Conservation (phyloP, 805 yeast species). For the Kazachstania viticola region DNA sequence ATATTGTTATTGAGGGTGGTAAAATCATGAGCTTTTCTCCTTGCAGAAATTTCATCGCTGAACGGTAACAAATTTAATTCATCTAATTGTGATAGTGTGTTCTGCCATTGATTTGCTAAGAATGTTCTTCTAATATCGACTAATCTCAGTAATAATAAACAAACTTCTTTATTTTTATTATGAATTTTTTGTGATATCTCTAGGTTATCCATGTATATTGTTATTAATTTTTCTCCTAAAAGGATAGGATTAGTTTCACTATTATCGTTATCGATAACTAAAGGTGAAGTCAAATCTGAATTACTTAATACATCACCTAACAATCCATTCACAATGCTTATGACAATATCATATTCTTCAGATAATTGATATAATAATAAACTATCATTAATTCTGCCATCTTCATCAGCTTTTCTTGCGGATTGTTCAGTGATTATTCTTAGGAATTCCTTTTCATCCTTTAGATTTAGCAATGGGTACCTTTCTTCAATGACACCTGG, state of each 20-base stretch:
- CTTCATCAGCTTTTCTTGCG: conserved; percentile 80
- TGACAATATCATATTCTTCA: conserved; percentile 76
- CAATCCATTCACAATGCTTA: conserved; percentile 58
- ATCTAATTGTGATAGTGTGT: conserved; percentile 43
- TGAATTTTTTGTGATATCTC: conserved; percentile 47
- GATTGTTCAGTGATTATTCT: conserved; percentile 70
- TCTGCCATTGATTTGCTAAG: conserved; percentile 46
- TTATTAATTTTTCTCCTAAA: conserved; percentile 27
- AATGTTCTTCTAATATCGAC: conserved; percentile 55
- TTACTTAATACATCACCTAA: conserved; percentile 68
- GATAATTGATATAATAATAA: conserved; percentile 76
- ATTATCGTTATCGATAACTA: conserved; percentile 29
- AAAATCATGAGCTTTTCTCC: conserved; percentile 61
- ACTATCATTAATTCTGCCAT: conserved; percentile 80
- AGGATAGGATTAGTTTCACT: conserved; percentile 33
- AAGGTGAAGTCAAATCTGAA: conserved; percentile 54
- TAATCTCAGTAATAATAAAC: conserved; percentile 50
- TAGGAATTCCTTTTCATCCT: conserved; percentile 50
- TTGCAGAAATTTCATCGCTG: conserved; percentile 43
- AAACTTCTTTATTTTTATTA: conserved; percentile 48
- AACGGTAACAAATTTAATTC: conserved; percentile 58
- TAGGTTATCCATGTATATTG: conserved; percentile 39
- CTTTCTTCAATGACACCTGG: conserved; percentile 82
- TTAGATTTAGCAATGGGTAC: conserved; percentile 49
- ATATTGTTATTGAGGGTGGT: conserved; percentile 55